Evolutionary conservation across 192 early-diverging fungal species (phyloP).

Genomic region (Ambispora gerdemannii): DNA sequence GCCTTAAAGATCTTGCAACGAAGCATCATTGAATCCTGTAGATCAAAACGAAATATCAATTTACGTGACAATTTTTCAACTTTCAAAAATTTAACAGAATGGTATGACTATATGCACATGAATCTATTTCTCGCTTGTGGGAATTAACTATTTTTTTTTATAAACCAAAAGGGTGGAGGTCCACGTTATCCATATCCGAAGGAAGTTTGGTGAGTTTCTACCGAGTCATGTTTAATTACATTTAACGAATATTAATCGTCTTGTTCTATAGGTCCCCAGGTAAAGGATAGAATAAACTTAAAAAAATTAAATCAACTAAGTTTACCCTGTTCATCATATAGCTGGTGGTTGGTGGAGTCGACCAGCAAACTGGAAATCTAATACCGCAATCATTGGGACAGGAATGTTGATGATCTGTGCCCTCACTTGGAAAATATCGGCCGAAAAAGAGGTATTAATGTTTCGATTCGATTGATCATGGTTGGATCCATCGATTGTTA

Average conservation of each 20-base stretch:
- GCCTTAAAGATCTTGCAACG: too few relatives aligned
- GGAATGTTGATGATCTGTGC: conserved; percentile 38
- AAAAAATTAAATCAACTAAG: too few relatives aligned
- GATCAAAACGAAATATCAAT: too few relatives aligned
- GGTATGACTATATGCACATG: too few relatives aligned
- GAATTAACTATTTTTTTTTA: too few relatives aligned
- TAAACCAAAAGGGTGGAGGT: conserved; percentile 41
- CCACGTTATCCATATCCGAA: conserved; percentile 39
- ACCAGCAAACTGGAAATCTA: conserved; percentile 47
- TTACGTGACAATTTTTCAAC: too few relatives aligned
- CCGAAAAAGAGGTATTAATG: conserved; percentile 38
- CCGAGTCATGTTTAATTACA: background rate
- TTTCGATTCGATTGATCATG: background rate
- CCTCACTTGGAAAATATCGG: conserved; percentile 44
- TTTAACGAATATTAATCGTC: background rate
- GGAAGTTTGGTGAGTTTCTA: conserved; percentile 37
- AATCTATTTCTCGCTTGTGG: too few relatives aligned
- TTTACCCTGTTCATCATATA: conserved; percentile 11
- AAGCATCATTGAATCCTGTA: too few relatives aligned
- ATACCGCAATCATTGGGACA: conserved; percentile 38
- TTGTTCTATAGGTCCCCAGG: conserved; percentile 39
- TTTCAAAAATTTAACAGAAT: too few relatives aligned
- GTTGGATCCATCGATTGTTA: too few relatives aligned
- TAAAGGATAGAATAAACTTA: background rate
- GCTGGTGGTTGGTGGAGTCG: conserved; percentile 50